Evolutionary conservation across 495 filamentous ascomycete species (phyloP).

Genomic region (Diplogelasinospora grovesii): DNA sequence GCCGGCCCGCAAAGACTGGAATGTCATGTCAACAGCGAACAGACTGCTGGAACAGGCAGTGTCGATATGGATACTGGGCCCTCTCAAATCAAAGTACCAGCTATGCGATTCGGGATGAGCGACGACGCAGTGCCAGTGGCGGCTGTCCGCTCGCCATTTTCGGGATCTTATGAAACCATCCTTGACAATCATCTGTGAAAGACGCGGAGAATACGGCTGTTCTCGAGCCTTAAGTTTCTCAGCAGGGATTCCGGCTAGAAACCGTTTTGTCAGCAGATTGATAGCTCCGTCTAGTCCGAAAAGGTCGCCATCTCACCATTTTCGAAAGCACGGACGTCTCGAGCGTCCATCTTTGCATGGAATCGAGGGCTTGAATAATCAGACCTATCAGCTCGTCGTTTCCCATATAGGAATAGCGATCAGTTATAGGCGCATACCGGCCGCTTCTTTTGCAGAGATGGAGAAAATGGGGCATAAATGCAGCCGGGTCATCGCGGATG

Average conservation of each 20-base stretch:
- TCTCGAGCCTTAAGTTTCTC: conserved; percentile 44
- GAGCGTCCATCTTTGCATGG: conserved; percentile 67
- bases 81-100: conserved; percentile 43
- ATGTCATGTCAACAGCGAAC: conserved; percentile 50
- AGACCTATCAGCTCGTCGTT: too few species aligned
- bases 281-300: too few species aligned
- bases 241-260: conserved; percentile 54
- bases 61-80: conserved; percentile 61
- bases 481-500: conserved; percentile 34
- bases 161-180: conserved; percentile 23
- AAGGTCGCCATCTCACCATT: conserved; percentile 35
- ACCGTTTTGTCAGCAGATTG: too few species aligned
- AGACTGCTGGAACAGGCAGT: conserved; percentile 78
- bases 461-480: conserved; percentile 51
- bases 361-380: too few species aligned
- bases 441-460: conserved; percentile 51
- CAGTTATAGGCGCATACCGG: too few species aligned
- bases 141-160: conserved; percentile 43
- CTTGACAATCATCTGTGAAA: conserved; percentile 26
- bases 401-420: too few species aligned
- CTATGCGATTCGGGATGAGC: conserved; percentile 44
- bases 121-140: conserved; percentile 18
- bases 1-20: too few species aligned
- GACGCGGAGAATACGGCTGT: conserved; percentile 25
- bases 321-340: conserved; percentile 74